These are phyloP conservation scores for Cadophora sp. DNA, from an alignment of 2,329 filamentous ascomycete genomes.

Conservation along the genomic window DNA sequence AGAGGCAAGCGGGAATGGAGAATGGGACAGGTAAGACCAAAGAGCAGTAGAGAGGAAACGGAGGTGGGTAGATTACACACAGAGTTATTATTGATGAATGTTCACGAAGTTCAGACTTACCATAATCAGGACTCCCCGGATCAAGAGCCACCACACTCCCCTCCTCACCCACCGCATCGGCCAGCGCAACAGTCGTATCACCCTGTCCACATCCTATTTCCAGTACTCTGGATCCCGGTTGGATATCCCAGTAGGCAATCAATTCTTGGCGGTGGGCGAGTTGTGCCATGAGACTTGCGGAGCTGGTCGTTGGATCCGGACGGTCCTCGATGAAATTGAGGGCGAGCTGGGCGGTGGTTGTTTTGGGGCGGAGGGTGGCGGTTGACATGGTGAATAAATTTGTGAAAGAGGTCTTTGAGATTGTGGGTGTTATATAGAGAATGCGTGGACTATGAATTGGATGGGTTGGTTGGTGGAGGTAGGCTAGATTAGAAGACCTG, in stretches of 20 bases:
- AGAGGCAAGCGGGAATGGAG: too few species aligned
- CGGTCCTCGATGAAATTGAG: slow-evolving; percentile 29
- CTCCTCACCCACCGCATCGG: slow-evolving; percentile 51
- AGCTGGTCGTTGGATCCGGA: slow-evolving; percentile 2
- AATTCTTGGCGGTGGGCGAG: slow-evolving; percentile 48
- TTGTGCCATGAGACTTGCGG: slow-evolving; percentile 33
- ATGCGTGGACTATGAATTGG: too few species aligned
- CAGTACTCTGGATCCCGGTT: slow-evolving; percentile 52
- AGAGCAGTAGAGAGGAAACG: too few species aligned
- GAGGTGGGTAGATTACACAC: too few species aligned
- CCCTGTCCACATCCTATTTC: slow-evolving; percentile 68
- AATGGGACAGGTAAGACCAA: too few species aligned
- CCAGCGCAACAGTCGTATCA: slow-evolving; percentile 60
- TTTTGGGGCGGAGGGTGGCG: not conserved
- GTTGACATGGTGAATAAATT: not conserved
- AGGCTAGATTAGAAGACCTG: not conserved
- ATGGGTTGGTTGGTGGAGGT: not conserved
- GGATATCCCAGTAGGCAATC: slow-evolving; percentile 47
- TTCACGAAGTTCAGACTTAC: slow-evolving; percentile 33
- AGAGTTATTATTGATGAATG: too few species aligned
- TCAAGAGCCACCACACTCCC: slow-evolving; percentile 59
- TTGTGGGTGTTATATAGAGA: too few species aligned
- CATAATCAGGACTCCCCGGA: slow-evolving; percentile 57
- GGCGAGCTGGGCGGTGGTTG: slow-evolving; percentile 16
- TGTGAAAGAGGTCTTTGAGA: not conserved